A percentile compares a stretch with the other conserved stretches of the same genome.
phyloP scores from a whole-genome alignment of 768 basidiomycete species.

The Xanthoconium purpureum region DNA sequence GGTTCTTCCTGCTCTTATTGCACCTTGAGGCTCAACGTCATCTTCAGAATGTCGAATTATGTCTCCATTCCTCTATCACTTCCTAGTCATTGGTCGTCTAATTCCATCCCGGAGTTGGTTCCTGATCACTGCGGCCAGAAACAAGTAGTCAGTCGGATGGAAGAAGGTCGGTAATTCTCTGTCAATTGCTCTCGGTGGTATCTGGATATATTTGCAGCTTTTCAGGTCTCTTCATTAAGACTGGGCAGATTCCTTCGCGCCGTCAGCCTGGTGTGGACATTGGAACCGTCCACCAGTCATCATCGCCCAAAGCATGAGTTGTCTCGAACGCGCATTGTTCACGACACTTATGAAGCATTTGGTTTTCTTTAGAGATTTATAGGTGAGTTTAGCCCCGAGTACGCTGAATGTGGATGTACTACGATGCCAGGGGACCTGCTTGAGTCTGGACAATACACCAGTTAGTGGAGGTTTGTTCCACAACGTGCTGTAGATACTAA shows the following conservation, averaged over 20 bases:
- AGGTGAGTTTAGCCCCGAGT: constrained; percentile 42
- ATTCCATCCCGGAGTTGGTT: constrained; percentile 49
- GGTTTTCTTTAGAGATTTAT: constrained; percentile 90
- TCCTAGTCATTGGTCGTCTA: constrained; percentile 39
- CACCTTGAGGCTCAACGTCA: background rate
- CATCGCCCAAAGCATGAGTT: constrained; percentile 67
- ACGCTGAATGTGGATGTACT: too few species aligned
- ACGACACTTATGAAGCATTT: constrained; percentile 79
- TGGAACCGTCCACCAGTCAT: constrained; percentile 61
- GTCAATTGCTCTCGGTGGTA: background rate
- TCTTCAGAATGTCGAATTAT: constrained; percentile 42
- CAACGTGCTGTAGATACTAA: too few species aligned
- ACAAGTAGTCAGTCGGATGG: constrained; percentile 53
- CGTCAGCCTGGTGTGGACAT: constrained; percentile 80
- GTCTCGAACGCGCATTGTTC: constrained; percentile 44
- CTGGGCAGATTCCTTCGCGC: constrained; percentile 67
- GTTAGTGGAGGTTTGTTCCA: too few species aligned
- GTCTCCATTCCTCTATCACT: constrained; percentile 55
- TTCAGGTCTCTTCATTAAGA: constrained; percentile 70
- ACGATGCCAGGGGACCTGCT: too few species aligned
- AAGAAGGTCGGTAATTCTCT: constrained; percentile 37
- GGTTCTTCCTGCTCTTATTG: constrained; percentile 6
- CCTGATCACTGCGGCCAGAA: constrained; percentile 48
- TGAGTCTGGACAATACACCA: too few species aligned
- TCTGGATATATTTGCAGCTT: constrained; percentile 41